phyloP scores from a whole-genome alignment of 257 asterid genomes.

The Phtheirospermum japonicum region DNA sequence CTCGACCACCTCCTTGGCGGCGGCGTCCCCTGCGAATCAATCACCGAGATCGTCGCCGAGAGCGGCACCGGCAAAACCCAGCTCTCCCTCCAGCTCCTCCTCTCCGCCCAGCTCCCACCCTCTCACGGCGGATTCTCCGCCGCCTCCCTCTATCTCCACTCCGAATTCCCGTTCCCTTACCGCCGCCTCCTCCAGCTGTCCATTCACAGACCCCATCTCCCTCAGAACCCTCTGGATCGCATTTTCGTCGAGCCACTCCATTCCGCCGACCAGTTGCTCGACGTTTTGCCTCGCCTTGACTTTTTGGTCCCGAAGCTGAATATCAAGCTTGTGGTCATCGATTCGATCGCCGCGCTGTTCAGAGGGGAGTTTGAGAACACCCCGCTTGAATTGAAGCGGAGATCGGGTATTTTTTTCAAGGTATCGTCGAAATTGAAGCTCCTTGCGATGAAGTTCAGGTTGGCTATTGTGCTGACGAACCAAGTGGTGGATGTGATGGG shows the following conservation, averaged over 20 bases:
- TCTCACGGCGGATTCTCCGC: constrained; percentile 77
- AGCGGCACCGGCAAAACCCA: constrained; percentile 96
- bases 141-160: constrained; percentile 76
- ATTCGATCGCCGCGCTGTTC: constrained; percentile 81
- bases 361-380: constrained; percentile 77
- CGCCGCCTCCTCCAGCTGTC: constrained; percentile 82
- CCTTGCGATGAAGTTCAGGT: constrained; percentile 55
- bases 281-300: constrained; percentile 69
- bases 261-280: constrained; percentile 84
- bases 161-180: constrained; percentile 80
- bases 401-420: constrained; percentile 68
- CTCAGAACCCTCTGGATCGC: constrained; percentile 42
- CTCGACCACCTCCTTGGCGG: constrained; percentile 77
- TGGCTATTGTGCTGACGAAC: constrained; percentile 77
- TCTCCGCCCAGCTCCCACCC: constrained; percentile 72
- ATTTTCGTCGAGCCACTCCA: constrained; percentile 59
- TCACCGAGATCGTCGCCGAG: constrained; percentile 89
- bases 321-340: constrained; percentile 66
- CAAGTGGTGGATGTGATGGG: constrained; percentile 81
- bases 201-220: constrained; percentile 35
- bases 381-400: constrained; percentile 54
- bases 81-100: constrained; percentile 82
- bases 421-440: constrained; percentile 62
- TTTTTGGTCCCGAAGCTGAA: constrained; percentile 39
- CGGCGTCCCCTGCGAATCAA: constrained; percentile 71